phyloP scores from a whole-genome alignment of 148 eudicot species.

The Camellia japonica region DNA sequence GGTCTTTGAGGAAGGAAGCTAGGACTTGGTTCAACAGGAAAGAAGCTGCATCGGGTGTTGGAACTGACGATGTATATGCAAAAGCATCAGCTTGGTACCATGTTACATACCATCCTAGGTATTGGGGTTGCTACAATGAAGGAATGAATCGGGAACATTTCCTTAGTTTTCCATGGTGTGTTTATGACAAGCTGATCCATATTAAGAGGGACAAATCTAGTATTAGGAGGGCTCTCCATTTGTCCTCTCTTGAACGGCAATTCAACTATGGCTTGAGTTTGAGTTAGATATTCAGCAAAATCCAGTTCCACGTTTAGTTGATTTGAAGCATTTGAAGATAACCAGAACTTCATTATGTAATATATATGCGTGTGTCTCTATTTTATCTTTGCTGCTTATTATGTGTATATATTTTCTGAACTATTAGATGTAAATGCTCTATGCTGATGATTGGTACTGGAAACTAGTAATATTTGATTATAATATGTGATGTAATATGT shows the following conservation, averaged over 20 bases:
- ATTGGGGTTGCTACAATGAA: slow-evolving; percentile 38
- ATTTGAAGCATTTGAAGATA: too few species aligned
- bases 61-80: slow-evolving; percentile 25
- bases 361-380: too few species aligned
- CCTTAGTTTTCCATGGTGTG: slow-evolving; percentile 67
- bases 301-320: too few species aligned
- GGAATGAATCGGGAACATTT: slow-evolving; percentile 43
- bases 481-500: too few species aligned
- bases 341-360: too few species aligned
- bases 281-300: not conserved
- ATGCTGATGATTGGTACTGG: too few species aligned
- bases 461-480: too few species aligned
- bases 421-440: too few species aligned
- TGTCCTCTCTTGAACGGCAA: slow-evolving; percentile 21
- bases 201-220: slow-evolving; percentile 41
- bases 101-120: slow-evolving; percentile 52
- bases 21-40: slow-evolving; percentile 13
- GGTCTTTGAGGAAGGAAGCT: slow-evolving; percentile 26
- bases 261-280: slow-evolving; percentile 21
- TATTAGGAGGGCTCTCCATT: slow-evolving; percentile 6
- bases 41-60: slow-evolving; percentile 5
- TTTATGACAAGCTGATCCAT: slow-evolving; percentile 44
- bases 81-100: slow-evolving; percentile 74
- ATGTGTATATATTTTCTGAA: too few species aligned
- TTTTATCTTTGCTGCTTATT: too few species aligned